Evolutionary conservation across 2,329 filamentous ascomycete genomes (phyloP).

Genomic region (Ophiocordyceps camponoti-saundersi): DNA sequence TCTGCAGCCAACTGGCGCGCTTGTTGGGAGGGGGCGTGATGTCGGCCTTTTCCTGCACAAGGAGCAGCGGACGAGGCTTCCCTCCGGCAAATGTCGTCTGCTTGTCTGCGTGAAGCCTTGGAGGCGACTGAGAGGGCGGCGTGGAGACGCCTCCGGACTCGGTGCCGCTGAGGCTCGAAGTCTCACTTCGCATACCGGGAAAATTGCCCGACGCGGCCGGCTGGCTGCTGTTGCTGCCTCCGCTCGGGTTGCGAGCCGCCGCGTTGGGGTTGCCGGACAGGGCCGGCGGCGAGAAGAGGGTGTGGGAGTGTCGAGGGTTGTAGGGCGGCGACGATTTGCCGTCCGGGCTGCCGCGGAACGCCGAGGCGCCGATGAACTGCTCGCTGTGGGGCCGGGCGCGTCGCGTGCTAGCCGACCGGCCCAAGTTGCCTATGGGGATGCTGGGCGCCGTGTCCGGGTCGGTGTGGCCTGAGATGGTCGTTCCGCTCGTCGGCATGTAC

Average conservation of each 20-base stretch:
- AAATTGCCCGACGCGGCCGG: slow-evolving; percentile 41
- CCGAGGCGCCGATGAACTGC: slow-evolving; percentile 46
- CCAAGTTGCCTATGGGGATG: slow-evolving; percentile 49
- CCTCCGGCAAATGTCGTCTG: slow-evolving; percentile 42
- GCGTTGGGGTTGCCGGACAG: slow-evolving; percentile 32
- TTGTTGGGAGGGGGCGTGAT: slow-evolving; percentile 31
- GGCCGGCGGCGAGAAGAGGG: slow-evolving; percentile 40
- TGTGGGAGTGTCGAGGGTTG: slow-evolving; percentile 42
- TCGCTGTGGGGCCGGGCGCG: slow-evolving; percentile 44
- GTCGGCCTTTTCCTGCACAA: slow-evolving; percentile 65
- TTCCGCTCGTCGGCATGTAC: slow-evolving; percentile 26
- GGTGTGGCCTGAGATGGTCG: slow-evolving; percentile 26
- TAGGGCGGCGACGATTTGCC: slow-evolving; percentile 43
- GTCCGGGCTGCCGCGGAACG: slow-evolving; percentile 58
- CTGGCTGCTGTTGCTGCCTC: slow-evolving; percentile 30
- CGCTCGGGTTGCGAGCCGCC: slow-evolving; percentile 32
- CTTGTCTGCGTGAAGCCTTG: slow-evolving; percentile 32
- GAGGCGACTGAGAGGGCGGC: slow-evolving; percentile 34
- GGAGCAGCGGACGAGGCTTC: slow-evolving; percentile 67
- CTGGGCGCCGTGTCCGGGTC: slow-evolving; percentile 61
- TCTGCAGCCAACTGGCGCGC: slow-evolving; percentile 47
- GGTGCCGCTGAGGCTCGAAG: slow-evolving; percentile 42
- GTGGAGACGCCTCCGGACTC: slow-evolving; percentile 41
- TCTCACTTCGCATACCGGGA: slow-evolving; percentile 52
- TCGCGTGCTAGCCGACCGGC: slow-evolving; percentile 35